phyloP scores from a whole-genome alignment of 2,329 filamentous ascomycete genomes.

The Hymenoscyphus scutula region DNA sequence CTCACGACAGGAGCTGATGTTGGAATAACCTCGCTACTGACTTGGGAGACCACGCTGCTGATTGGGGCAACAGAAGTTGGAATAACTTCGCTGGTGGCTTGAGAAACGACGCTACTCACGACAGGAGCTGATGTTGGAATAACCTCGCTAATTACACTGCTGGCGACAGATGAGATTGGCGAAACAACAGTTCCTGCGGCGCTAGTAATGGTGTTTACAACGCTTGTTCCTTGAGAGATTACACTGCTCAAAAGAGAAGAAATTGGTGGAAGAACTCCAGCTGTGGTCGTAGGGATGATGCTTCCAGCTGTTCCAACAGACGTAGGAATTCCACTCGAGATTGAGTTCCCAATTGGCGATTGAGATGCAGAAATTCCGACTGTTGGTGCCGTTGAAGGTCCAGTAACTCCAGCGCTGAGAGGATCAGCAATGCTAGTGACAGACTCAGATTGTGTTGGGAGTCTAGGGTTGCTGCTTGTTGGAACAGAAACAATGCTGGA shows the following conservation, averaged over 20 bases:
- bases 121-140: background rate
- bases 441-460: background rate
- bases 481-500: conserved; percentile 12
- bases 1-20: too few species aligned
- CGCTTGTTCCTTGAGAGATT: too few species aligned
- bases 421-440: conserved; percentile 19
- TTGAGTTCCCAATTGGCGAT: background rate
- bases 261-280: background rate
- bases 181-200: background rate
- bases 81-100: background rate
- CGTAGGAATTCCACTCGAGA: too few species aligned
- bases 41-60: too few species aligned
- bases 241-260: background rate
- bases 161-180: background rate
- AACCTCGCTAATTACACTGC: background rate
- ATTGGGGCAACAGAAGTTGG: background rate
- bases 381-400: conserved; percentile 3
- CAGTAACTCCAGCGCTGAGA: conserved; percentile 14
- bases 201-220: background rate
- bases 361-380: background rate
- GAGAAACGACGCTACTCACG: background rate
- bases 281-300: background rate
- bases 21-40: too few species aligned
- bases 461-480: conserved; percentile 16
- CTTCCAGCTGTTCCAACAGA: background rate